Evolutionary conservation across 139 green algal species (phyloP), one percentile per base, ranked within the genome.

Genomic region (Chlorella sorokiniana): DNA sequence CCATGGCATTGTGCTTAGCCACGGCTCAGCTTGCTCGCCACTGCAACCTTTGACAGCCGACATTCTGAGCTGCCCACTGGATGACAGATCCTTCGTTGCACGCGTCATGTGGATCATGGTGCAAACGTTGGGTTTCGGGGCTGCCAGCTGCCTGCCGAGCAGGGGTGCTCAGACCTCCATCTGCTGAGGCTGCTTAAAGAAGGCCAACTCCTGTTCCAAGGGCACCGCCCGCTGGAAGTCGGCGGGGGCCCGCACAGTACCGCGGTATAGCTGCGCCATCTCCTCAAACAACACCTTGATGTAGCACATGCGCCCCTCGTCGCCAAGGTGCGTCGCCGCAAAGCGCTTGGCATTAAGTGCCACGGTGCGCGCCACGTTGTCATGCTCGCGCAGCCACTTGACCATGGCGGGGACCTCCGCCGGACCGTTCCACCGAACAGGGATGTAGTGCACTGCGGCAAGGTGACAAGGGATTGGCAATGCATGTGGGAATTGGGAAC

Each of bases 281-380:
- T 69, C 62, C 62, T 69, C 62, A 4, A 69, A 69, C 33, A 69
- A 35, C 31, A 69, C 62, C 62, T 69, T 69, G 7, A 69, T 69
- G 33, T 69, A 69, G 62, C 62, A 69, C 62, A 42, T 40, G 31
- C 62, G 31, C 8, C 62, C 62, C 62, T 69, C 62, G 9, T 69
- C 62, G 0, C 33, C 41, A 31, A 69, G 62, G 62, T 69, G 62
- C 10, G 31, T 35, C 9, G 33, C 33, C 33, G 62, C 62, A 69
- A 69, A 69, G 27, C 41, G 62, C 62, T 69, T 69, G 33, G 62
- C 62, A 18, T 69, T 69, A 4, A 27, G 62, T 16, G 31, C 62
- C 14, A 69, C 33, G 33, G 33, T 69, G 62, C 62, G 62, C 11
- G 62, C 62, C 27, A 69, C 62, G 31, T 40, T 16, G 62, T 69